Conservation (phyloP, 1,284 basidiomycete genomes). For the Tausonia pullulans region DNA sequence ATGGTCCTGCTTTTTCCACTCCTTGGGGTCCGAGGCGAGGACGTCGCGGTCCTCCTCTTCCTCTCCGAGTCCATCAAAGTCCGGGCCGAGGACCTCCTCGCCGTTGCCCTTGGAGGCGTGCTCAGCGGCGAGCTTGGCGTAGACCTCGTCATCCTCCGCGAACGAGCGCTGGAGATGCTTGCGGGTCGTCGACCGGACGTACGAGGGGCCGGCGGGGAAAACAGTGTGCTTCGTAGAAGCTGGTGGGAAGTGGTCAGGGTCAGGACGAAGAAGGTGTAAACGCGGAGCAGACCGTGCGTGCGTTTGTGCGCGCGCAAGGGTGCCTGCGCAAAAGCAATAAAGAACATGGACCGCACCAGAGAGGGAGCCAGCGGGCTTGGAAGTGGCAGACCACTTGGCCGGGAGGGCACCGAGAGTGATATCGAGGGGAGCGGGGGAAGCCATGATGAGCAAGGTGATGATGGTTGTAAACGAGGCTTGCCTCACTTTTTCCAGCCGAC, state of each 20-base stretch:
- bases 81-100: slow-evolving; percentile 51
- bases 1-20: slow-evolving; percentile 99
- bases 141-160: slow-evolving; percentile 56
- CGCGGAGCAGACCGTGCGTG: background rate
- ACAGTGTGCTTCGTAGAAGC: slow-evolving; percentile 39
- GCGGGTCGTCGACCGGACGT: slow-evolving; percentile 66
- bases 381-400: slow-evolving; percentile 30
- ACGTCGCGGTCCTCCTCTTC: slow-evolving; percentile 71
- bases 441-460: slow-evolving; percentile 23
- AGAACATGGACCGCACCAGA: slow-evolving; percentile 20
- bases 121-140: slow-evolving; percentile 39
- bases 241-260: background rate
- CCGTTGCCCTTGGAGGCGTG: slow-evolving; percentile 48
- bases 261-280: background rate
- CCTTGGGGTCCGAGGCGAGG: slow-evolving; percentile 77
- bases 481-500: no score
- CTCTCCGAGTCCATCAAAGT: slow-evolving; percentile 85
- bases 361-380: slow-evolving; percentile 26
- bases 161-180: slow-evolving; percentile 64
- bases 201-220: slow-evolving; percentile 73
- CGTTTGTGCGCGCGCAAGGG: slow-evolving; percentile 1
- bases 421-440: slow-evolving; percentile 31
- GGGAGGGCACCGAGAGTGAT: slow-evolving; percentile 33
- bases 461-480: background rate
- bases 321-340: background rate